Evolutionary conservation across 495 filamentous ascomycete species (phyloP).

Genomic region (Neurospora sp.): DNA sequence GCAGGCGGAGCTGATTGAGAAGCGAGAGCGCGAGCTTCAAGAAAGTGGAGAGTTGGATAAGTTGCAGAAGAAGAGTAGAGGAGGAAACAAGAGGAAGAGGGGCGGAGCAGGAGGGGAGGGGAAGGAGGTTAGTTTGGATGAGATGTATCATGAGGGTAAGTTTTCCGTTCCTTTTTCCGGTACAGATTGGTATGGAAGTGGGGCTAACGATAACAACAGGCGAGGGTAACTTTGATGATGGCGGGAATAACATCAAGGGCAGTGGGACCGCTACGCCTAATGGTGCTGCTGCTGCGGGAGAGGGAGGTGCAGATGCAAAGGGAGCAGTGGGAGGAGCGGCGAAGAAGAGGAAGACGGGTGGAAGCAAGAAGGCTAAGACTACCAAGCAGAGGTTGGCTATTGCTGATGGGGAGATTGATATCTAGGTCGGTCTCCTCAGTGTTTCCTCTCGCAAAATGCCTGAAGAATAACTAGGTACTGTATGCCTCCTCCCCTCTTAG

Average conservation of each 20-base stretch:
- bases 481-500: no score
- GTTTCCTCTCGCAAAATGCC: no score
- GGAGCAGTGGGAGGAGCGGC: slow-evolving; percentile 39
- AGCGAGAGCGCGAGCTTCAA: slow-evolving; percentile 73
- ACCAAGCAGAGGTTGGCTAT: slow-evolving; percentile 80
- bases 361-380: slow-evolving; percentile 82
- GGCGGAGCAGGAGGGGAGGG: slow-evolving; percentile 28
- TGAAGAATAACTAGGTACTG: no score
- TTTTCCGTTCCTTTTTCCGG: slow-evolving; percentile 1
- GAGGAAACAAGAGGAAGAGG: slow-evolving; percentile 16
- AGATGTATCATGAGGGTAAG: slow-evolving; percentile 98
- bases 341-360: slow-evolving; percentile 43
- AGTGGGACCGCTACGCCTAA: slow-evolving; percentile 78
- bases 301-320: slow-evolving; percentile 33
- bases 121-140: slow-evolving; percentile 67
- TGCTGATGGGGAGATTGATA: slow-evolving; percentile 61
- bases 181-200: no score
- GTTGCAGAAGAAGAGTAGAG: slow-evolving; percentile 49
- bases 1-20: slow-evolving; percentile 81
- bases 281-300: slow-evolving; percentile 44
- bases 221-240: slow-evolving; percentile 86
- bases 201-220: slow-evolving; percentile 39
- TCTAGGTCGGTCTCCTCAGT: not conserved
- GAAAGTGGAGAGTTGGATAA: slow-evolving; percentile 50
- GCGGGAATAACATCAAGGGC: slow-evolving; percentile 44